Evolutionary conservation across 192 early-diverging fungal species (phyloP).

Genomic region (Spinellus fusiger): DNA sequence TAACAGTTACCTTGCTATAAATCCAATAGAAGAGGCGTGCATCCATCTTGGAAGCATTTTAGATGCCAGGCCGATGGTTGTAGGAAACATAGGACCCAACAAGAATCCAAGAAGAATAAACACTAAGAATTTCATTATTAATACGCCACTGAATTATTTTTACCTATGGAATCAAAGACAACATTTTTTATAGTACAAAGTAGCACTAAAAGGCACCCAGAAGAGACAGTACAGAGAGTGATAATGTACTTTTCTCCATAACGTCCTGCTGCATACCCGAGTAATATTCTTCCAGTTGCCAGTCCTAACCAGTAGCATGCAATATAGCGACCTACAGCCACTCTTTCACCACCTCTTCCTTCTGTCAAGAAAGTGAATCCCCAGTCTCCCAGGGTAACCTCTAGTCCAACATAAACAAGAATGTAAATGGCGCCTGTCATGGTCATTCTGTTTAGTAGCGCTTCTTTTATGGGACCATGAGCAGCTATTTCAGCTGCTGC

Average conservation of each 20-base stretch:
- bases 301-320: conserved; percentile 27
- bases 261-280: conserved; percentile 16
- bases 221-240: conserved; percentile 12
- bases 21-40: conserved; percentile 27
- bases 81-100: conserved; percentile 28
- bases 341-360: conserved; percentile 9
- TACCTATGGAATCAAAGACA: conserved; percentile 5
- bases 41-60: conserved; percentile 16
- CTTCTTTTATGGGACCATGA: conserved; percentile 1
- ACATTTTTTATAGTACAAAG: conserved; percentile 2
- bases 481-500: neutral
- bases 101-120: conserved; percentile 16
- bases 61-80: conserved; percentile 15
- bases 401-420: conserved; percentile 22
- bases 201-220: neutral
- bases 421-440: conserved; percentile 20
- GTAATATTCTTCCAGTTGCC: conserved; percentile 16
- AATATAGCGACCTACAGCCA: conserved; percentile 14
- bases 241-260: conserved; percentile 28
- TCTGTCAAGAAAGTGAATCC: conserved; percentile 23
- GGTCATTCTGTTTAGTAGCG: conserved; percentile 18
- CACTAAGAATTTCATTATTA: neutral
- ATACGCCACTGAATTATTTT: neutral
- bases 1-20: conserved; percentile 20
- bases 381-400: conserved; percentile 26